Percentiles rank a stretch among this genome's conserved stretches.
Conservation (phyloP, 2,329 filamentous ascomycete species). For the Venturia aucupariae region DNA sequence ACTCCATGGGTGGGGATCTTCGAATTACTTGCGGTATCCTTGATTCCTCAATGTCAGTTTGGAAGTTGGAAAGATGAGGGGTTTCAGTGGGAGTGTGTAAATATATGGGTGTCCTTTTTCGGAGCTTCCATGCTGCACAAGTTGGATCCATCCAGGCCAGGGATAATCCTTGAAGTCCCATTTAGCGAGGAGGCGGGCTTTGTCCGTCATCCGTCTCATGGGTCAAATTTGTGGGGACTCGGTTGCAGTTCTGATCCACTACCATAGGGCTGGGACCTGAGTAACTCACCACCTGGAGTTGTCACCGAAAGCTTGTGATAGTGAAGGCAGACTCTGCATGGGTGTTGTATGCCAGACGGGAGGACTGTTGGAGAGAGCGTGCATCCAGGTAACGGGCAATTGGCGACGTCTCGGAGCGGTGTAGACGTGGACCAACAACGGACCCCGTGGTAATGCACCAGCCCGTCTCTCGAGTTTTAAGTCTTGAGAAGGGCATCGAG, state of each 20-base stretch:
- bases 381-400: no score
- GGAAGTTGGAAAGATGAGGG: no score
- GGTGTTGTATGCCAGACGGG: no score
- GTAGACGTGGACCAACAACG: neutral
- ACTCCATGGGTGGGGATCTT: neutral
- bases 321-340: neutral
- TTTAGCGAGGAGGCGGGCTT: neutral
- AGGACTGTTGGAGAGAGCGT: no score
- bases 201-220: conserved; percentile 3
- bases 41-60: neutral
- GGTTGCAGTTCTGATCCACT: neutral
- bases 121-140: neutral
- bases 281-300: neutral
- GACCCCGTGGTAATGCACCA: neutral
- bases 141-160: no score
- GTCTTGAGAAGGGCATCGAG: neutral
- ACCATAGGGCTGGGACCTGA: neutral
- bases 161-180: neutral
- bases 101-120: neutral
- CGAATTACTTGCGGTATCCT: neutral
- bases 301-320: neutral
- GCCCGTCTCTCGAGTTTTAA: neutral
- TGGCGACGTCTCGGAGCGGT: neutral
- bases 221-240: neutral
- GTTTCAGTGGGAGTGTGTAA: neutral